Percentiles rank a stretch among this genome's conserved stretches.
Evolutionary conservation across 768 basidiomycete species (phyloP).

Genomic region (Kwoniella botswanensis): DNA sequence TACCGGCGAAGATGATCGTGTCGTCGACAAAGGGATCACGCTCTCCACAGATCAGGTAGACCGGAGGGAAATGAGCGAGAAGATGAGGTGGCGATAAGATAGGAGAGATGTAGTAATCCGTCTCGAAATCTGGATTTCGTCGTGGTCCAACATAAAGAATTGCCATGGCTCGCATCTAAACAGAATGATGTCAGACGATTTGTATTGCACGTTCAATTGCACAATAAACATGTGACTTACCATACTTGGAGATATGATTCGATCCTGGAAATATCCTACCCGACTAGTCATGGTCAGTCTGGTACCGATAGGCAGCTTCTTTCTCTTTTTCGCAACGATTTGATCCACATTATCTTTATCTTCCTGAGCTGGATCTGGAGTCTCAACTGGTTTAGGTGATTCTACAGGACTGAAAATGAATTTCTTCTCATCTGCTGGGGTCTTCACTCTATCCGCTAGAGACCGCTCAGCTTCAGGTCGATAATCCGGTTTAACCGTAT

Average conservation of each 20-base stretch:
- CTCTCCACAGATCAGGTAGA: conserved; percentile 88
- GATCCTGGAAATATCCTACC: conserved; percentile 89
- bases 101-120: conserved; percentile 95
- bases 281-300: conserved; percentile 93
- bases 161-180: conserved; percentile 98
- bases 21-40: conserved; percentile 96
- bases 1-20: conserved; percentile 93
- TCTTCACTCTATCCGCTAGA: conserved; percentile 69
- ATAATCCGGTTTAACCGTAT: conserved; percentile 57
- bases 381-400: conserved; percentile 14
- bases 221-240: conserved; percentile 63
- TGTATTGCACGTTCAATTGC: not conserved
- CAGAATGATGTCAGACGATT: not conserved
- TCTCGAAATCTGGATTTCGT: conserved; percentile 89
- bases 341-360: conserved; percentile 59
- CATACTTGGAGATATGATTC: conserved; percentile 94
- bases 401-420: conserved; percentile 10
- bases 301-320: conserved; percentile 72
- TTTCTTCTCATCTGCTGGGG: conserved; percentile 53
- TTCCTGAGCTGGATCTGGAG: not conserved
- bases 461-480: conserved; percentile 72
- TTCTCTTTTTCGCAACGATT: conserved; percentile 58
- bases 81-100: conserved; percentile 82
- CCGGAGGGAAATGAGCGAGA: conserved; percentile 89
- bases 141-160: conserved; percentile 94